Conservation (phyloP, 352 stramenopile genomes). For the Aphanomyces stellatus region DNA sequence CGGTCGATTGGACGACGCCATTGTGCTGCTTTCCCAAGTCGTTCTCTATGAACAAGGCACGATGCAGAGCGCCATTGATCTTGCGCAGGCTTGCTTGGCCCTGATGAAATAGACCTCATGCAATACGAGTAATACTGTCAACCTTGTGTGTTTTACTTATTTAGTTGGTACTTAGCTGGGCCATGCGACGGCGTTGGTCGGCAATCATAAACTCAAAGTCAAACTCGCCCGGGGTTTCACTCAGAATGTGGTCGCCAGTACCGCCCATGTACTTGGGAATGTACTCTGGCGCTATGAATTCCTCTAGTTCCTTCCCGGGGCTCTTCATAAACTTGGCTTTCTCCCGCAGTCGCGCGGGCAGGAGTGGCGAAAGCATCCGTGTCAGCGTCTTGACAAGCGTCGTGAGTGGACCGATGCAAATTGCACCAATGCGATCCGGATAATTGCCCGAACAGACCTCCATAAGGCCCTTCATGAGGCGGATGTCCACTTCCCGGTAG, state of each 20-base stretch:
- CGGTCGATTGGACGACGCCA: too few species aligned
- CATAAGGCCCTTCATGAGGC: constrained; percentile 52
- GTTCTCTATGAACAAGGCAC: too few species aligned
- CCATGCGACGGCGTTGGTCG: constrained; percentile 42
- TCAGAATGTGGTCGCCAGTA: constrained; percentile 31
- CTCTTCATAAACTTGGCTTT: constrained; percentile 60
- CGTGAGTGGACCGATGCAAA: constrained; percentile 49
- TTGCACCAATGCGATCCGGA: constrained; percentile 49
- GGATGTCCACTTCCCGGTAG: constrained; percentile 40
- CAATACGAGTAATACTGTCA: too few species aligned
- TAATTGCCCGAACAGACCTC: constrained; percentile 58
- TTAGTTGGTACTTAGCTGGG: too few species aligned
- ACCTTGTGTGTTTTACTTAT: too few species aligned
- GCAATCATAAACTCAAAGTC: constrained; percentile 52
- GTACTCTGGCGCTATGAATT: constrained; percentile 47
- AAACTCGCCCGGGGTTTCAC: constrained; percentile 26
- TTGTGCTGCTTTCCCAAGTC: too few species aligned
- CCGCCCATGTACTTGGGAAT: constrained; percentile 50
- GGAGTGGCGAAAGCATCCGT: constrained; percentile 47
- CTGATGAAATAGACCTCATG: too few species aligned
- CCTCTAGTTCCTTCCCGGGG: constrained; percentile 39
- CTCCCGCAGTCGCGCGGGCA: constrained; percentile 37
- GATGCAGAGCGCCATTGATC: too few species aligned
- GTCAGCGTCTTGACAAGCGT: constrained; percentile 42
- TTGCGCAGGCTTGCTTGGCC: too few species aligned